Conservation (phyloP, 73 alveolate species). For the Blepharisma stoltei region DNA sequence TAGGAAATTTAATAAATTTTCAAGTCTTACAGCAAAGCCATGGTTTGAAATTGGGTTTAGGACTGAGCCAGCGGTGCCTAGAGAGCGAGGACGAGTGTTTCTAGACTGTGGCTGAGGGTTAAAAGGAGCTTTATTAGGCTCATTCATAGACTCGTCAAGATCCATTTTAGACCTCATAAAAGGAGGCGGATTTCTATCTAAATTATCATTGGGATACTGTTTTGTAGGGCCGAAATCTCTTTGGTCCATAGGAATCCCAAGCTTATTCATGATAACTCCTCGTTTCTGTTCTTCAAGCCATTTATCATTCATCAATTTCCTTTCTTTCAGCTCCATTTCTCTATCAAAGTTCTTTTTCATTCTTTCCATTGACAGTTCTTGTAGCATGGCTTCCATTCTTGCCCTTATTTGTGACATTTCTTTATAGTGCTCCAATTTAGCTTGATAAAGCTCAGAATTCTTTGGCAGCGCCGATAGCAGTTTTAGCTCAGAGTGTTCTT, state of each 20-base stretch:
- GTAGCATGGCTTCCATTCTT: constrained; percentile 20
- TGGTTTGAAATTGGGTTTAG: not conserved
- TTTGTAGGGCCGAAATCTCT: not conserved
- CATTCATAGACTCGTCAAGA: not conserved
- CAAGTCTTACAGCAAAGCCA: not conserved
- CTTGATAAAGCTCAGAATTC: constrained; percentile 1
- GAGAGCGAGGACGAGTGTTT: not conserved
- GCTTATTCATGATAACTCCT: not conserved
- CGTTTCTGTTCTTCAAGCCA: not conserved
- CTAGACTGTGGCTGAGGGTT: not conserved
- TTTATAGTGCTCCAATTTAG: not conserved
- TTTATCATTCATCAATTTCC: not conserved
- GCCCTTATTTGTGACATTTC: constrained; percentile 10
- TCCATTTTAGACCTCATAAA: not conserved
- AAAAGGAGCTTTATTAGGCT: not conserved
- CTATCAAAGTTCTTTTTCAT: not conserved
- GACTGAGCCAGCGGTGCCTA: not conserved
- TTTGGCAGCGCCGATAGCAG: not conserved
- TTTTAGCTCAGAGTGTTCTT: constrained; percentile 21
- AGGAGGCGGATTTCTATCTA: not conserved
- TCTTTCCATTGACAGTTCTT: not conserved
- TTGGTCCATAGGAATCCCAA: not conserved
- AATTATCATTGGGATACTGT: not conserved
- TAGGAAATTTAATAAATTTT: not conserved
- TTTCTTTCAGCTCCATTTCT: not conserved